Conservation (phyloP, 2,329 filamentous ascomycete genomes). For the Raffaelea deltoideospora region DNA sequence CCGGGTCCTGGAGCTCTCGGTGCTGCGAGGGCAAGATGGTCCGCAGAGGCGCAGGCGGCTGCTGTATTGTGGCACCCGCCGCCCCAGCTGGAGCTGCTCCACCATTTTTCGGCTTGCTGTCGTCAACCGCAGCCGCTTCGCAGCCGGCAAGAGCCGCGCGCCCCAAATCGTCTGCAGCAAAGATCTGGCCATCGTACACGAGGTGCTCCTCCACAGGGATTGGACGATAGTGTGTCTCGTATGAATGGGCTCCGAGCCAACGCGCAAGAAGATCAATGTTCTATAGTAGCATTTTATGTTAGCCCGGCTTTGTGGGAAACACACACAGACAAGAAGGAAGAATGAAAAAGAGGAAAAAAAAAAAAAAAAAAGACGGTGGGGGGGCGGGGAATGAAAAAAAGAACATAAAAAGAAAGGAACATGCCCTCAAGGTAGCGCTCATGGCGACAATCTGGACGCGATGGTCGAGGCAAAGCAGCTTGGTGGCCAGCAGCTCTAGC, state of each 20-base stretch:
- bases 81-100: no score
- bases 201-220: constrained; percentile 64
- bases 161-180: constrained; percentile 32
- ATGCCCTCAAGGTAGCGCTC: constrained; percentile 62
- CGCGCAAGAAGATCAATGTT: constrained; percentile 54
- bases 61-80: no score
- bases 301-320: no score
- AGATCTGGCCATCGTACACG: constrained; percentile 55
- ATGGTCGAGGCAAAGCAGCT: constrained; percentile 53
- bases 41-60: constrained; percentile 27
- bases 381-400: no score
- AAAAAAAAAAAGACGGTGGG: no score
- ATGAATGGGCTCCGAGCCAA: constrained; percentile 58
- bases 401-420: constrained; percentile 10
- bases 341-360: no score
- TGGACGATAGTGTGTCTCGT: constrained; percentile 57
- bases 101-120: no score
- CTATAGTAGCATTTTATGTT: no score
- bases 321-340: no score
- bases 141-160: no score
- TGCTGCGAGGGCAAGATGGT: constrained; percentile 39
- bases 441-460: constrained; percentile 59
- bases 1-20: constrained; percentile 47
- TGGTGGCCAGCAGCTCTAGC: constrained; percentile 59
- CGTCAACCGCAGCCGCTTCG: no score